phyloP scores from a whole-genome alignment of 305 asterid genomes.

The Vinca major region DNA sequence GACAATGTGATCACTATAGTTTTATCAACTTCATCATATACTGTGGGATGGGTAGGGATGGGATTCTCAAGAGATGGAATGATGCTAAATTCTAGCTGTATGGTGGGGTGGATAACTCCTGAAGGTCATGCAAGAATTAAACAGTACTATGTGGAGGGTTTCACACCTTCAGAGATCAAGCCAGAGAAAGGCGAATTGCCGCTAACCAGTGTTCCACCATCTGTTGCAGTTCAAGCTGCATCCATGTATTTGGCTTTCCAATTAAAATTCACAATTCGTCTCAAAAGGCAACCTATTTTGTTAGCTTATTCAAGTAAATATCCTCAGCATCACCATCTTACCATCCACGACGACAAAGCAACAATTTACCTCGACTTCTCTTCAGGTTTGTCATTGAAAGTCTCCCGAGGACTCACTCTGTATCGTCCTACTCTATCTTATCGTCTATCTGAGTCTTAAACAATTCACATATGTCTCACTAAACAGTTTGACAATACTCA shows the following conservation, averaged over 20 bases:
- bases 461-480: too few relatives aligned
- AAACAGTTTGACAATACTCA: too few relatives aligned
- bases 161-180: conserved; percentile 54
- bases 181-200: conserved; percentile 71
- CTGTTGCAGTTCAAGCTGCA: conserved; percentile 49
- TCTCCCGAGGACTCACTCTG: too few relatives aligned
- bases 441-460: too few relatives aligned
- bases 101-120: conserved; percentile 70
- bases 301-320: conserved; percentile 60
- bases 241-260: conserved; percentile 75
- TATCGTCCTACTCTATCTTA: too few relatives aligned
- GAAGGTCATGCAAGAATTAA: conserved; percentile 66
- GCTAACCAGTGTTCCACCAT: conserved; percentile 63
- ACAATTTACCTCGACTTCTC: conserved; percentile 57
- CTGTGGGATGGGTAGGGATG: conserved; percentile 87
- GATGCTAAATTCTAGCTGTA: conserved; percentile 87
- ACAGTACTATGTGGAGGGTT: conserved; percentile 60
- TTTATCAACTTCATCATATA: conserved; percentile 55
- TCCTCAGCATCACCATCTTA: conserved; percentile 75
- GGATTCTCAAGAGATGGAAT: conserved; percentile 71
- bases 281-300: conserved; percentile 58
- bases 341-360: conserved; percentile 68
- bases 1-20: conserved; percentile 57
- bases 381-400: conserved; percentile 31
- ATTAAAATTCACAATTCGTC: conserved; percentile 44